A percentile compares a stretch with the other conserved stretches of the same genome.
Conservation (phyloP, 371 early-diverging fungal species). For the Mucor saturninus region DNA sequence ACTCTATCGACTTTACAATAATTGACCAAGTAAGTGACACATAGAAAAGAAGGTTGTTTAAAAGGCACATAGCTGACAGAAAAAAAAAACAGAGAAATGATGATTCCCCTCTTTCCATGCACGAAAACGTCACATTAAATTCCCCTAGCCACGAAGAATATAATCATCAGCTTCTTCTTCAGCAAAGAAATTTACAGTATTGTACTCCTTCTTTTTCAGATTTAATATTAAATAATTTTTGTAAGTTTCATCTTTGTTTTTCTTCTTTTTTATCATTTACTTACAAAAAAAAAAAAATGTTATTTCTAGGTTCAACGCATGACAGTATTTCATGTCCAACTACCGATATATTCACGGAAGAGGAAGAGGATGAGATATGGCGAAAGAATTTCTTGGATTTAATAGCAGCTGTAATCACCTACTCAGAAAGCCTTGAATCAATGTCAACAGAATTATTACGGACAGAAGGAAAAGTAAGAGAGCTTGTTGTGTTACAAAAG, state of each 20-base stretch:
- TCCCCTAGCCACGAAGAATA: neutral
- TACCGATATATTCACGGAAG: constrained; percentile 17
- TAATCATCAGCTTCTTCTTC: neutral
- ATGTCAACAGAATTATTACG: constrained; percentile 32
- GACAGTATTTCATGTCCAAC: constrained; percentile 25
- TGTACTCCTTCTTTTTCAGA: constrained; percentile 3
- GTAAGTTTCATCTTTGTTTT: constrained; percentile 2
- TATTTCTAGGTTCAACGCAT: neutral
- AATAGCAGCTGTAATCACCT: constrained; percentile 23
- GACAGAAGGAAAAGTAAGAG: constrained; percentile 28
- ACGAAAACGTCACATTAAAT: constrained; percentile 5
- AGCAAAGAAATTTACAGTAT: neutral
- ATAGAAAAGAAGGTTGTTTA: neutral
- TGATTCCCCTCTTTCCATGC: constrained; percentile 3
- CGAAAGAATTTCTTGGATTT: constrained; percentile 24
- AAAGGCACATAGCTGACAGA: neutral
- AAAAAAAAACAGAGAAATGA: neutral
- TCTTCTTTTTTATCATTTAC: neutral
- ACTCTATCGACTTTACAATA: neutral
- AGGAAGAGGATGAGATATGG: constrained; percentile 22
- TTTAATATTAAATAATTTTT: constrained; percentile 5
- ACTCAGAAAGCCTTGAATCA: constrained; percentile 32
- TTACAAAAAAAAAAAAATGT: neutral
- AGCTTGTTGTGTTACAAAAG: constrained; percentile 20
- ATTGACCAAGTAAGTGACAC: neutral